Conservation (phyloP, 441 rosid species). For the Gossypium schwendimanii region DNA sequence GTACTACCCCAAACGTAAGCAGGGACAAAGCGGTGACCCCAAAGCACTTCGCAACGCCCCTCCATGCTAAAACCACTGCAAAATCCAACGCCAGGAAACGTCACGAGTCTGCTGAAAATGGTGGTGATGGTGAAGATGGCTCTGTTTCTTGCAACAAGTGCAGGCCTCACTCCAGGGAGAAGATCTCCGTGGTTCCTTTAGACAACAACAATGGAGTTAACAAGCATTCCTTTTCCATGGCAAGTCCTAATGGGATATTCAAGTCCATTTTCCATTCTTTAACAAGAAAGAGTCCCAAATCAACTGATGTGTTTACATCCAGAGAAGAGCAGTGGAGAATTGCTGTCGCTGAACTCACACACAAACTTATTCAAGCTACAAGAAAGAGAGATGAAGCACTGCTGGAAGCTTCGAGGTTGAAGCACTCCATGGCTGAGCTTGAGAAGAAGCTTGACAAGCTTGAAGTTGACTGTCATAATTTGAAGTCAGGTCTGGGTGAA, state of each 20-base stretch:
- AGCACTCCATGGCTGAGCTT: conserved; percentile 74
- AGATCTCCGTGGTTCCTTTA: conserved; percentile 75
- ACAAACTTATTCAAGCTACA: conserved; percentile 70
- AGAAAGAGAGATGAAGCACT: conserved; percentile 82
- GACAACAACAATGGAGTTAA: conserved; percentile 29
- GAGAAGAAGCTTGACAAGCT: conserved; percentile 91
- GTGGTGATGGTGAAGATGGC: conserved; percentile 17
- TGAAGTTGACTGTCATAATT: conserved; percentile 69
- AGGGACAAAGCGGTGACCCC: conserved; percentile 25
- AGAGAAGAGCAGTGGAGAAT: conserved; percentile 75
- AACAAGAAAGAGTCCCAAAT: conserved; percentile 56
- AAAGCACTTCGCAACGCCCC: conserved; percentile 55
- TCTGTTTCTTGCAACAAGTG: conserved; percentile 82
- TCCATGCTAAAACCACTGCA: conserved; percentile 36
- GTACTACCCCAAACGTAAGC: conserved; percentile 27
- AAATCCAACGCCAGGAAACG: conserved; percentile 39
- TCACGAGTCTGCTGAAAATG: conserved; percentile 18
- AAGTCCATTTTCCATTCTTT: conserved; percentile 63
- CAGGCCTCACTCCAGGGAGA: conserved; percentile 72
- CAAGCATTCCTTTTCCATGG: conserved; percentile 40
- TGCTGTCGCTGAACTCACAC: conserved; percentile 76
- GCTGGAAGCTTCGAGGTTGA: conserved; percentile 68
- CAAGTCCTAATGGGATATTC: conserved; percentile 75
- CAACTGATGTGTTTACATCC: conserved; percentile 22
- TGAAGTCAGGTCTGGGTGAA: conserved; percentile 76